phyloP scores from a whole-genome alignment of 805 yeast genomes.

The Blastobotrys mokoenaii region DNA sequence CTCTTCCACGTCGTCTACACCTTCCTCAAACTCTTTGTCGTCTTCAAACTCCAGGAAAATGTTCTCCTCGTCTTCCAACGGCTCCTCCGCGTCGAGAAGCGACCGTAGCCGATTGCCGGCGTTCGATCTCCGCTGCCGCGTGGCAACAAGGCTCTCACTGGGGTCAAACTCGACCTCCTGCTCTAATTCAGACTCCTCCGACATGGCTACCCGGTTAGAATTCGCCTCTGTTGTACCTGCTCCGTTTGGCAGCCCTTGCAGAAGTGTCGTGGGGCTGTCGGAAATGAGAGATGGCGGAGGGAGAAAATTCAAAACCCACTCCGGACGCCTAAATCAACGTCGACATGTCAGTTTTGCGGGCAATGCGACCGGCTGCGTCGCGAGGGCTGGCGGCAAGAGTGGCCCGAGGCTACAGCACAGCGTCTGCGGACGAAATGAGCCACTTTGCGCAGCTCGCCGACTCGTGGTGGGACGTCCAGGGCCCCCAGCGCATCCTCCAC shows the following conservation, averaged over 20 bases:
- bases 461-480: constrained; percentile 97
- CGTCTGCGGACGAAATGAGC: constrained; percentile 47
- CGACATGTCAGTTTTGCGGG: too few relatives aligned
- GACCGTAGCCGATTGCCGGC: constrained; percentile 82
- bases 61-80: constrained; percentile 58
- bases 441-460: constrained; percentile 84
- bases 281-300: too few relatives aligned
- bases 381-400: not conserved
- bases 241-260: too few relatives aligned
- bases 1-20: constrained; percentile 24
- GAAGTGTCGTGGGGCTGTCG: too few relatives aligned
- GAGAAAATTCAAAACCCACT: too few relatives aligned
- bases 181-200: not conserved
- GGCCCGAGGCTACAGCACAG: constrained; percentile 7
- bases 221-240: too few relatives aligned
- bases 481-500: constrained; percentile 88
- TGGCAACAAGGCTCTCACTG: constrained; percentile 57
- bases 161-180: constrained; percentile 4
- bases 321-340: too few relatives aligned
- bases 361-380: too few relatives aligned
- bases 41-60: constrained; percentile 34
- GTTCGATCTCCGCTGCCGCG: constrained; percentile 71
- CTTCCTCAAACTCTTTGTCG: constrained; percentile 34
- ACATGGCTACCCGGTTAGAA: too few relatives aligned
- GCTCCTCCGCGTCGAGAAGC: constrained; percentile 65